Conservation (phyloP, 2,329 filamentous ascomycete genomes). For the Magnaporthiopsis poae region DNA sequence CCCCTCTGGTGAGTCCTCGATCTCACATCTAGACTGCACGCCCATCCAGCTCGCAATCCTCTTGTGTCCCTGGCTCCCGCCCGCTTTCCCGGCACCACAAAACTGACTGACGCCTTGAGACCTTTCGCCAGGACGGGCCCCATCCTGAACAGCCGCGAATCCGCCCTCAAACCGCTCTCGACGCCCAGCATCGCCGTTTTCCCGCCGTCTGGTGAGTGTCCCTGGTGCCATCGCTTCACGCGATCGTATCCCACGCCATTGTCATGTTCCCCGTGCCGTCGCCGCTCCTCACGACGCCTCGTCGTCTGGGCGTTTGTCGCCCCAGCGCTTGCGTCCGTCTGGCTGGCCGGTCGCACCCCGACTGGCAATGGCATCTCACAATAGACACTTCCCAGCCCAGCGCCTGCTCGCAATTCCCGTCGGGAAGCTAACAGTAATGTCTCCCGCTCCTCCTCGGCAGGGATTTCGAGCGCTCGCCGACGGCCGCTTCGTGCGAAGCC, state of each 20-base stretch:
- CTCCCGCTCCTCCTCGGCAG: neutral
- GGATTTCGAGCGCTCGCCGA: neutral
- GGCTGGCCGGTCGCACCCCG: neutral
- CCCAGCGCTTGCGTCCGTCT: neutral
- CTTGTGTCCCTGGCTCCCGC: neutral
- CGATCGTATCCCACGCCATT: conserved; percentile 23
- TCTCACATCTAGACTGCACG: conserved; percentile 9
- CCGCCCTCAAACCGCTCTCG: conserved; percentile 15
- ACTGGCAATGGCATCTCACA: neutral
- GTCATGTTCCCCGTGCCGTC: neutral
- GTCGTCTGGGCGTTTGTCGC: neutral
- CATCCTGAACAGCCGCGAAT: neutral
- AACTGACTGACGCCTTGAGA: neutral
- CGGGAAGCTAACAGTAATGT: neutral
- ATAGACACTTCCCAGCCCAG: neutral
- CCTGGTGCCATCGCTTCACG: conserved; percentile 21
- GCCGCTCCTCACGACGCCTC: neutral
- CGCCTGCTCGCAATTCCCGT: neutral
- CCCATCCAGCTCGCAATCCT: conserved; percentile 1
- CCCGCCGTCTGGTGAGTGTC: conserved; percentile 27
- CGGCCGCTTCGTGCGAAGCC: neutral
- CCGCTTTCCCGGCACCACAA: neutral
- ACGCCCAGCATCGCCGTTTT: conserved; percentile 23
- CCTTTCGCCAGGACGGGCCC: neutral
- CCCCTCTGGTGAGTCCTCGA: conserved; percentile 19